Evolutionary conservation across 169 alveolate genomes (phyloP).

Genomic region (Besnoitia besnoiti): DNA sequence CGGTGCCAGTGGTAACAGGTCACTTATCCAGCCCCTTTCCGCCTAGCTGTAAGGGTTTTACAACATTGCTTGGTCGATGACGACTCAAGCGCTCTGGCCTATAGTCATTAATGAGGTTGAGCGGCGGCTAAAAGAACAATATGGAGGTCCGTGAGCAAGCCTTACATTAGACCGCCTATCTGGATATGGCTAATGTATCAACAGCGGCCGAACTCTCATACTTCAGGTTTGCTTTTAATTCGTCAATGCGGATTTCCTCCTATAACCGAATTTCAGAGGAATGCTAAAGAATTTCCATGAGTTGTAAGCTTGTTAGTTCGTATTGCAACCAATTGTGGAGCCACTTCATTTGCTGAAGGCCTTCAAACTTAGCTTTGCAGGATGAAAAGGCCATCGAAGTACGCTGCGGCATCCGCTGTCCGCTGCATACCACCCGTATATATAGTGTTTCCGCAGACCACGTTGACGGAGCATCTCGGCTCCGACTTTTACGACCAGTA

Average conservation of each 20-base stretch:
- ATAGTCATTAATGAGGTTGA: constrained; percentile 47
- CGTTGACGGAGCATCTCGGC: constrained; percentile 55
- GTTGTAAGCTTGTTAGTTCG: neutral
- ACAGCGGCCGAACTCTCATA: constrained; percentile 28
- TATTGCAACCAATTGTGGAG: neutral
- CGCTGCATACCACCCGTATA: neutral
- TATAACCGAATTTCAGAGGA: neutral
- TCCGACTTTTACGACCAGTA: constrained; percentile 32
- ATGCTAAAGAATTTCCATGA: constrained; percentile 39
- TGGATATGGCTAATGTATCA: neutral
- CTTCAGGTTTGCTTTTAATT: constrained; percentile 8
- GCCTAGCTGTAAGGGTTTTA: neutral
- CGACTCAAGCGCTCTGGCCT: neutral
- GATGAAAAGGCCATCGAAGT: constrained; percentile 41
- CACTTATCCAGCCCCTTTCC: constrained; percentile 4
- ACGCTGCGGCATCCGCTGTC: neutral
- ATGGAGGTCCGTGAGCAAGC: constrained; percentile 48
- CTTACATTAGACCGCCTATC: neutral
- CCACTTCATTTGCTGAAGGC: neutral
- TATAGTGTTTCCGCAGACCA: neutral
- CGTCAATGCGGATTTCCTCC: neutral
- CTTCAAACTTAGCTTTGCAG: constrained; percentile 9
- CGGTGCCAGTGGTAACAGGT: neutral
- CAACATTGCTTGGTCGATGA: neutral
- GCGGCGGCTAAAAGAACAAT: constrained; percentile 41